These are phyloP conservation scores for Yamadazyma friedrichii DNA, from an alignment of 1,139 yeast genomes.

Conservation along the genomic window DNA sequence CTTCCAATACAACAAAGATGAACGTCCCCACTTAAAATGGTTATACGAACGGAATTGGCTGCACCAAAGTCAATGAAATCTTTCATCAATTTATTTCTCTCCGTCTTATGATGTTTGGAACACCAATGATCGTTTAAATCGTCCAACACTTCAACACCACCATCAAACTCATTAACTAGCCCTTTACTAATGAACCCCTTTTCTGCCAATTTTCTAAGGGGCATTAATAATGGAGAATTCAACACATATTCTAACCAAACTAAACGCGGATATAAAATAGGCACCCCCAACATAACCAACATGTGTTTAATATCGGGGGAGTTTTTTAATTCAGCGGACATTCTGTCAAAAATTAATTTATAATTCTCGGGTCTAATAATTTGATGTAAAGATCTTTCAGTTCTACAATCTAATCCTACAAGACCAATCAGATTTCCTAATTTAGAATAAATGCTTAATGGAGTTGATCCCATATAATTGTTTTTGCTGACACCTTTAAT, in stretches of 20 bases:
- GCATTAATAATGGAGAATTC: conserved; percentile 59
- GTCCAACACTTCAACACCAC: conserved; percentile 84
- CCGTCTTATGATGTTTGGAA: conserved; percentile 75
- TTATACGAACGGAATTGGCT: conserved; percentile 62
- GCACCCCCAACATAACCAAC: conserved; percentile 85
- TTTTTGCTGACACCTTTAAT: conserved; percentile 29
- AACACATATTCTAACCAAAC: conserved; percentile 84
- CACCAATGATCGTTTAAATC: conserved; percentile 98
- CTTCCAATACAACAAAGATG: conserved; percentile 86
- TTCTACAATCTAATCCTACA: conserved; percentile 86
- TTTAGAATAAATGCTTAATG: conserved; percentile 68
- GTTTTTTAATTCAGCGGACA: conserved; percentile 50
- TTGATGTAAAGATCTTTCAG: conserved; percentile 70
- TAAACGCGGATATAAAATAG: conserved; percentile 88
- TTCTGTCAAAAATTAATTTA: conserved; percentile 55
- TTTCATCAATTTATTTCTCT: conserved; percentile 63
- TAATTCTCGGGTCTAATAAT: conserved; percentile 61
- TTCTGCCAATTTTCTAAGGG: conserved; percentile 66
- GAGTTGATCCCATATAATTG: conserved; percentile 65
- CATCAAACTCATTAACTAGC: conserved; percentile 86
- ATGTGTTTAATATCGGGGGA: conserved; percentile 67
- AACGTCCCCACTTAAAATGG: conserved; percentile 90
- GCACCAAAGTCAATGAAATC: conserved; percentile 64
- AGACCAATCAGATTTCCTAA: conserved; percentile 73
- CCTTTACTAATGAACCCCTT: conserved; percentile 67